Evolutionary conservation across 108 stramenopile species (phyloP).

Genomic region (Skeletonema menzelii): DNA sequence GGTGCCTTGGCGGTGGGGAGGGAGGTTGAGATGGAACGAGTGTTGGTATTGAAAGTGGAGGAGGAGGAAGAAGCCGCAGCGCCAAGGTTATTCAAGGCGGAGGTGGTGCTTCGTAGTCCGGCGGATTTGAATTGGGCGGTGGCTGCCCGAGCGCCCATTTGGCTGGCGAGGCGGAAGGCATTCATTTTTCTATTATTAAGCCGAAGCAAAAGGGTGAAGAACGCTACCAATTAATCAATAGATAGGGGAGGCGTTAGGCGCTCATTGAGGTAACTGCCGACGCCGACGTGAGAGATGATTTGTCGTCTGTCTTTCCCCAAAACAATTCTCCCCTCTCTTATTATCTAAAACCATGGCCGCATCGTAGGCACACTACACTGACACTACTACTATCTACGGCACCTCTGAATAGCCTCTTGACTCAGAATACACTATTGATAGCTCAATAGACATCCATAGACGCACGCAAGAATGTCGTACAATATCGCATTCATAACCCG

Average conservation of each 20-base stretch:
- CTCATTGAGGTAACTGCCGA: no score
- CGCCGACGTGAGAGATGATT: no score
- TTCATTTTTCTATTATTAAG: conserved; percentile 54
- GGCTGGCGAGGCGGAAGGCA: conserved; percentile 69
- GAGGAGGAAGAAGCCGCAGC: conserved; percentile 6
- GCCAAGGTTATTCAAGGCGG: not conserved
- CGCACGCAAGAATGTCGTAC: no score
- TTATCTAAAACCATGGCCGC: no score
- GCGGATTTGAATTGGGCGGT: conserved; percentile 29
- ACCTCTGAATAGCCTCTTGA: no score
- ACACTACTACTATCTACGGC: no score
- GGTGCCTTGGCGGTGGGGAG: conserved; percentile 52
- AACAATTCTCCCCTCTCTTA: no score
- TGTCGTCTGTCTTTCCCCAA: no score
- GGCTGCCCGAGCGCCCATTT: conserved; percentile 57
- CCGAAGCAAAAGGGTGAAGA: not conserved
- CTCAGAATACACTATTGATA: no score
- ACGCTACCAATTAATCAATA: not conserved
- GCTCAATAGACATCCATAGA: no score
- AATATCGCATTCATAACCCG: not conserved
- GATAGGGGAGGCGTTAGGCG: not conserved
- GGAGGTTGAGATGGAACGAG: conserved; percentile 20
- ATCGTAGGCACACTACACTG: no score
- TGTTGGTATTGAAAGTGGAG: not conserved
- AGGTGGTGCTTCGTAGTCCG: conserved; percentile 9